Evolutionary conservation across 345 rosid species (phyloP), one percentile per base, ranked within the genome.

Genomic region (Brassica nigra): DNA sequence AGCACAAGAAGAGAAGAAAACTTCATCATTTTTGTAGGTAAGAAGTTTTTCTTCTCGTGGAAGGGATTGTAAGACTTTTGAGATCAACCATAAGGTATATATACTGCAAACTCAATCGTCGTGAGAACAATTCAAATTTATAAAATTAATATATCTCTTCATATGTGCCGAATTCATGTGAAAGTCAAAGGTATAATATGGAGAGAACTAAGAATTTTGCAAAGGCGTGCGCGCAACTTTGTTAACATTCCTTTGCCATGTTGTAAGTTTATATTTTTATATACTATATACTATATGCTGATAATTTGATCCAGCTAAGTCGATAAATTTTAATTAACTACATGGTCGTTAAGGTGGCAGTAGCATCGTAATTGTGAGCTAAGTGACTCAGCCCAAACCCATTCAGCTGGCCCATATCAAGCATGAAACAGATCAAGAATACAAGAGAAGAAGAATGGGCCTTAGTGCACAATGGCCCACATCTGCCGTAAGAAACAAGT

Each of bases 171-270:
- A 44, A 62, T 52, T 62, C 36, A 64, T 74, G 52, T 18, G 12
- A 75, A 70, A 29, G 79, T 80, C 83, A 75, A 80, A 28, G 29
- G 18, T 49, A 28, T 80, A 49, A 6, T 49, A 59, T 49, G 16
- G 11, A 36, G 47, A 62, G 44, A 74, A 16, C 11, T 62, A 34
- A 49, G 47, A 23, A 59, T 49, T 73, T 74, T 15, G 44, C 23
- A 62, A 18, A 74, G 83, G 49, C 79, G 75, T 80, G 83, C 71
- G 28, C 74, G 79, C 79, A 71, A 80, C 83, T 73, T 36, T 6
- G 66, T 80, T 10, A 74, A 49, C 75, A 74, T 73, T 29, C 65
- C 68, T 16, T 30, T 29, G 71, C 71, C 75, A 73, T 80, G 71
- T 68, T 68, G 59, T 68, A 16, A 62, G 5, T 31, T 29, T 27